phyloP scores from a whole-genome alignment of 305 asterid species.

The Fraxinus platypoda region DNA sequence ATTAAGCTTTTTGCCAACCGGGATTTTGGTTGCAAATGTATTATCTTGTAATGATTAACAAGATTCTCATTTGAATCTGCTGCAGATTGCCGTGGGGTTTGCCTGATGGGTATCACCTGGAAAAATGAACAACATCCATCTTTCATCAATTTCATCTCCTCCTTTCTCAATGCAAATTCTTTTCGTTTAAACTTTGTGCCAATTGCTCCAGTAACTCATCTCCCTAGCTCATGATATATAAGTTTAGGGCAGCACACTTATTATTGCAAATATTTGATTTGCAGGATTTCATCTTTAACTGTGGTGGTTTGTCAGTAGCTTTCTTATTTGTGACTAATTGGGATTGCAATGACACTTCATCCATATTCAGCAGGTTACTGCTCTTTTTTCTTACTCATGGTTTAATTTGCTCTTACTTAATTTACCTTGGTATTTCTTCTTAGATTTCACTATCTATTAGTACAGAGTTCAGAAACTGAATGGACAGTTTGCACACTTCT shows the following conservation, averaged over 20 bases:
- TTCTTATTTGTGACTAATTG: slow-evolving; percentile 70
- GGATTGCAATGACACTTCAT: slow-evolving; percentile 39
- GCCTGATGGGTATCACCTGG: slow-evolving; percentile 84
- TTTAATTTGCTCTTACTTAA: neutral
- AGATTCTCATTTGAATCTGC: slow-evolving; percentile 13
- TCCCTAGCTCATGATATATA: slow-evolving; percentile 16
- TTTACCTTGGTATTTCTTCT: neutral
- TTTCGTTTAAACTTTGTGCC: slow-evolving; percentile 63
- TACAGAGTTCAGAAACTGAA: slow-evolving; percentile 70
- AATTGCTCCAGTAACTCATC: slow-evolving; percentile 67
- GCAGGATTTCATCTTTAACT: slow-evolving; percentile 94
- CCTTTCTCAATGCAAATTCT: slow-evolving; percentile 66
- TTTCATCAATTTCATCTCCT: slow-evolving; percentile 75
- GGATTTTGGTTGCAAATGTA: slow-evolving; percentile 1
- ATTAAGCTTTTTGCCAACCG: neutral
- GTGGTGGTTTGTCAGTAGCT: slow-evolving; percentile 86
- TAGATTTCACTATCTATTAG: slow-evolving; percentile 16
- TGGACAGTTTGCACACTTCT: slow-evolving; percentile 79
- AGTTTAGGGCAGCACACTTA: neutral
- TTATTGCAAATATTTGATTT: slow-evolving; percentile 23
- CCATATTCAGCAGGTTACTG: slow-evolving; percentile 60
- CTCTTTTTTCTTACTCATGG: slow-evolving; percentile 11
- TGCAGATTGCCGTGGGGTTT: slow-evolving; percentile 75
- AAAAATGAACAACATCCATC: slow-evolving; percentile 74
- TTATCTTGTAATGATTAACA: slow-evolving; percentile 7